Conservation (phyloP, 106 monocot species). For the Allium cepa region DNA sequence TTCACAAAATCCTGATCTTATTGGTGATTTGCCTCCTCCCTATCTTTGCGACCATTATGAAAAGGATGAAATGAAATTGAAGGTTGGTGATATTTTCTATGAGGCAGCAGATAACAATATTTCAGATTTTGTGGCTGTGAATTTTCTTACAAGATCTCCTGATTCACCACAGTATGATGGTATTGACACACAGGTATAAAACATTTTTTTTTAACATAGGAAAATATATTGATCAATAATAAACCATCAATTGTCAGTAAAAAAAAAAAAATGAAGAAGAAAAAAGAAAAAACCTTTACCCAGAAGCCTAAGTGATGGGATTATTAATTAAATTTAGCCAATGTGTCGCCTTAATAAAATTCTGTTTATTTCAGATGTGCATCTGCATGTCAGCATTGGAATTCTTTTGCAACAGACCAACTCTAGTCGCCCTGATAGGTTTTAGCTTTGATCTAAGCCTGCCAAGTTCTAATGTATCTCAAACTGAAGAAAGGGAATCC, state of each 20-base stretch:
- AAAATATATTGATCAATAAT: too few relatives aligned
- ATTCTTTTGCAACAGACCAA: constrained; percentile 89
- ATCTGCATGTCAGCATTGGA: constrained; percentile 83
- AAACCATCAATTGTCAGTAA: too few relatives aligned
- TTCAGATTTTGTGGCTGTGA: constrained; percentile 77
- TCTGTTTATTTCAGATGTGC: constrained; percentile 55
- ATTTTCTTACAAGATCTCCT: constrained; percentile 59
- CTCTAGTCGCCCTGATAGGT: constrained; percentile 80
- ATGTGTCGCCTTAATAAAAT: too few relatives aligned
- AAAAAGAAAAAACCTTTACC: too few relatives aligned
- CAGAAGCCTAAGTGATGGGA: too few relatives aligned
- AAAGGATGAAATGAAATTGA: constrained; percentile 32
- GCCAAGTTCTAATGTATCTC: constrained; percentile 27
- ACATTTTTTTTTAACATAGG: background rate
- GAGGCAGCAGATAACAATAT: constrained; percentile 59
- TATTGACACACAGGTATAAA: constrained; percentile 76
- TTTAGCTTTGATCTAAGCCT: constrained; percentile 67
- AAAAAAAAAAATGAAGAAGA: too few relatives aligned
- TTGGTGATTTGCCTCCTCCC: constrained; percentile 7
- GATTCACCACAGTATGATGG: constrained; percentile 83
- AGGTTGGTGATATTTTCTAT: constrained; percentile 59
- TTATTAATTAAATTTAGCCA: too few relatives aligned
- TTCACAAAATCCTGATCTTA: constrained; percentile 20
- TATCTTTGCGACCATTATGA: constrained; percentile 17
- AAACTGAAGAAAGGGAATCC: constrained; percentile 14